Evolutionary conservation across 352 stramenopile species (phyloP).

Genomic region (Phytopythium cucurbitacearum): DNA sequence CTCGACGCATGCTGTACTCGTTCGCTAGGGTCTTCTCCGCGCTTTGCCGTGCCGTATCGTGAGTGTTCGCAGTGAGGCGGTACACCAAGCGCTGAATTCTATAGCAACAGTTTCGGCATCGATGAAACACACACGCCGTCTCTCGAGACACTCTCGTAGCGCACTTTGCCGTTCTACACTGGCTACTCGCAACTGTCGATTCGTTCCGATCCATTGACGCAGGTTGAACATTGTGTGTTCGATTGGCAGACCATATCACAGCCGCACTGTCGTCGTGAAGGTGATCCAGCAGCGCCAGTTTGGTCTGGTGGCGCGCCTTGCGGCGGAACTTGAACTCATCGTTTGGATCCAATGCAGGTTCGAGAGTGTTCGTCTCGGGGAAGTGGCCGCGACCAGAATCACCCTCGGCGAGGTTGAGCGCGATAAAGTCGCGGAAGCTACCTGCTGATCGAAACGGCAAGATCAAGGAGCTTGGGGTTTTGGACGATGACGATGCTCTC

Average conservation of each 20-base stretch:
- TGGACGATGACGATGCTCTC: too few species aligned
- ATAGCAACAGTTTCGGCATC: conserved; percentile 69
- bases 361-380: neutral
- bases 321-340: conserved; percentile 52
- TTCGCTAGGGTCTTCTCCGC: neutral
- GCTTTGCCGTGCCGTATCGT: conserved; percentile 12
- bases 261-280: conserved; percentile 30
- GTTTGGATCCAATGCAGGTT: conserved; percentile 13
- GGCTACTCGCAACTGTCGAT: neutral
- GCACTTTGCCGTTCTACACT: conserved; percentile 26
- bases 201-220: too few species aligned
- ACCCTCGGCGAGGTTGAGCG: too few species aligned
- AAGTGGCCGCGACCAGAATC: too few species aligned
- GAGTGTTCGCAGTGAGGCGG: conserved; percentile 8
- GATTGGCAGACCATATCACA: conserved; percentile 58
- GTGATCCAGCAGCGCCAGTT: conserved; percentile 41
- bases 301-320: conserved; percentile 56
- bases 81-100: conserved; percentile 43
- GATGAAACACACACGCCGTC: conserved; percentile 37
- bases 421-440: too few species aligned
- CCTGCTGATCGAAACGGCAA: too few species aligned
- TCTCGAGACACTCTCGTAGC: conserved; percentile 26
- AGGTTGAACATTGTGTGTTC: conserved; percentile 7
- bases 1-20: neutral
- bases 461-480: too few species aligned